Percentiles rank a stretch among this genome's conserved stretches.
phyloP scores from a whole-genome alignment of 225 moss, liverwort and hornwort genomes.

The Marchantia paleacea region DNA sequence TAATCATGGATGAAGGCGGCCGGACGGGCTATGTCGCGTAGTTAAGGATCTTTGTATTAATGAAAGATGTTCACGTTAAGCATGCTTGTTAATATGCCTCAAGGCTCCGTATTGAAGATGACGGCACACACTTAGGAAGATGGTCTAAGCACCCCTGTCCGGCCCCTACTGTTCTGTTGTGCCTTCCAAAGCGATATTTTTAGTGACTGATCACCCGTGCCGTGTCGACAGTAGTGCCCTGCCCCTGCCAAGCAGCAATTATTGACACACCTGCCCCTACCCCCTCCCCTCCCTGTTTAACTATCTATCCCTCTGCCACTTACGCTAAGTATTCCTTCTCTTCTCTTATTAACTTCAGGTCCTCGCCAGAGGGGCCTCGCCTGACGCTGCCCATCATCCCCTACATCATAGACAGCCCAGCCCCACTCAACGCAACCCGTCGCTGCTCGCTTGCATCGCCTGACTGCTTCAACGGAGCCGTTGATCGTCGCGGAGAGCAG shows the following conservation, averaged over 20 bases:
- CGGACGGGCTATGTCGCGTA: conserved; percentile 17
- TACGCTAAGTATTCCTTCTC: conserved; percentile 8
- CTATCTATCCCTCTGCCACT: not conserved
- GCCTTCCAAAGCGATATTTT: conserved; percentile 6
- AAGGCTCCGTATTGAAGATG: conserved; percentile 2
- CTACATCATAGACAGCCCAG: not conserved
- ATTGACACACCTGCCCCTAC: conserved; percentile 1
- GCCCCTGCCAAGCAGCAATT: conserved; percentile 4
- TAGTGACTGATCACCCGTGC: conserved; percentile 16
- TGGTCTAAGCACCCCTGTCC: conserved; percentile 7
- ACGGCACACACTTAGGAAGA: not conserved
- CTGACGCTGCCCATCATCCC: too few species aligned
- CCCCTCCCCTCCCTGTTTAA: not conserved
- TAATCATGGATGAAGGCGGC: conserved; percentile 13
- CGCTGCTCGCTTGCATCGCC: not conserved
- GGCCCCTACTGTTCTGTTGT: conserved; percentile 4
- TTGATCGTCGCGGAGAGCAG: not conserved
- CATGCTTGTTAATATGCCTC: conserved; percentile 9
- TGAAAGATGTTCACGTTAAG: conserved; percentile 16
- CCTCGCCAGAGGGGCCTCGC: too few species aligned
- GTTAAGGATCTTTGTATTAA: conserved; percentile 14
- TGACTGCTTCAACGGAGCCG: not conserved
- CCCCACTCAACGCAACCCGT: not conserved
- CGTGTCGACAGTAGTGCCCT: conserved; percentile 19
- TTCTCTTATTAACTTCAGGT: not conserved